Percentiles rank a stretch among this genome's conserved stretches.
These are phyloP conservation scores for Pseudozyma sp. DNA, from an alignment of 1,284 basidiomycete genomes.

Conservation along the genomic window DNA sequence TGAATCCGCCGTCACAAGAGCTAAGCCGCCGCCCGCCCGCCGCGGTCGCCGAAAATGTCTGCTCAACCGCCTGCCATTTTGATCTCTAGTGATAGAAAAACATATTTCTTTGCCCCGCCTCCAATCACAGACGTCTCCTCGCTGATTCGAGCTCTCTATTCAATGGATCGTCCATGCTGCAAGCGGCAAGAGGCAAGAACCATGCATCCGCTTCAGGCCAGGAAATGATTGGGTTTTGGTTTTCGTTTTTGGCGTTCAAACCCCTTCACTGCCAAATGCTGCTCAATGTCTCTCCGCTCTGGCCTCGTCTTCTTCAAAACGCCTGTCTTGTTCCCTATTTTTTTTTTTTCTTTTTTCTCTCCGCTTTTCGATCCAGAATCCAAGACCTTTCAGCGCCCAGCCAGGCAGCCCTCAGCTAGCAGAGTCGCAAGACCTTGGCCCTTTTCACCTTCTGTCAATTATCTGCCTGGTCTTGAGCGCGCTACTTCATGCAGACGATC, in stretches of 20 bases:
- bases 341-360: too few relatives aligned
- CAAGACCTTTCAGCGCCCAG: constrained; percentile 10
- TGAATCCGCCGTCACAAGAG: too few relatives aligned
- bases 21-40: too few relatives aligned
- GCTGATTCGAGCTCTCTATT: background rate
- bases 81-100: too few relatives aligned
- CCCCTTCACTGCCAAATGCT: background rate
- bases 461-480: background rate
- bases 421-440: too few relatives aligned
- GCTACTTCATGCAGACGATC: background rate
- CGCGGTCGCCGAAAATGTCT: too few relatives aligned
- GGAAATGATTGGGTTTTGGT: too few relatives aligned
- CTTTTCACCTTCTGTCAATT: background rate
- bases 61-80: too few relatives aligned
- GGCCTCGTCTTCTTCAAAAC: background rate
- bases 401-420: background rate
- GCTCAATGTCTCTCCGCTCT: too few relatives aligned
- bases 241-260: background rate
- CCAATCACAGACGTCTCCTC: background rate
- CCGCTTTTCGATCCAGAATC: background rate
- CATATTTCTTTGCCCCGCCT: background rate
- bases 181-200: too few relatives aligned
- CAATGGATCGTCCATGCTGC: too few relatives aligned
- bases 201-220: too few relatives aligned
- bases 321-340: background rate